Evolutionary conservation across 1,139 yeast species (phyloP), one percentile per base, ranked within the genome.

Genomic region (Suhomyces bribrorum): DNA sequence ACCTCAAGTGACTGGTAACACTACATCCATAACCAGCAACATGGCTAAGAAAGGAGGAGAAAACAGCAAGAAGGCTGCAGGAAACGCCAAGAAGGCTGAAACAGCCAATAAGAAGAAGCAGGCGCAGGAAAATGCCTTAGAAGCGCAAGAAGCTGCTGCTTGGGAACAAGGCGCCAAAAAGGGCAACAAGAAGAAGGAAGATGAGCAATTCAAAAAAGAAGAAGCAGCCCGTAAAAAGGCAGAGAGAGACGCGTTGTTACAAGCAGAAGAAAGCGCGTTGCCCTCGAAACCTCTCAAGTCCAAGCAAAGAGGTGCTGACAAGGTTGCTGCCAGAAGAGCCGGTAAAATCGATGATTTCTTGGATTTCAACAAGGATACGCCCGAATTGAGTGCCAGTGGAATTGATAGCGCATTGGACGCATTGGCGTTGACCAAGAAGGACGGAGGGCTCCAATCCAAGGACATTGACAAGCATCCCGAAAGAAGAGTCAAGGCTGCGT

Each of bases 391-490:
- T 54, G 95, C 95, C 8, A 69, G 79, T 46, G 92, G 92, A 56
- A 71, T 86, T 36, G 95, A 86, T 48, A 77, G 77, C 53, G 94
- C 94, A 1, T 69, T 86, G 52, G 88, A 85, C 38, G 95, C 95
- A 3, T 71, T 86, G 58, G 74, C 86, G 5, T 69, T 86, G 57
- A 77, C 85, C 16, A 64, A 71, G 33, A 73, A 67, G 41, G 77
- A 72, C 35, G 79, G 75, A 30, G 84, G 81, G 36, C 75, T 79
- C 29, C 62, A 65, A 29, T 68, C 73, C 47, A 84, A 81, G 55
- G 87, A 81, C 41, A 69, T 86, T 40, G 96, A 86, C 48, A 81
- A 88, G 60, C 96, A 86, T 52, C 95, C 96, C 7, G 96, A 86
- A 66, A 77, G 95, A 62, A 77, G 96, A 58, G 86, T 83, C 61